phyloP scores from a whole-genome alignment of 73 alveolate species.

The Tetrahymena malaccensis region DNA sequence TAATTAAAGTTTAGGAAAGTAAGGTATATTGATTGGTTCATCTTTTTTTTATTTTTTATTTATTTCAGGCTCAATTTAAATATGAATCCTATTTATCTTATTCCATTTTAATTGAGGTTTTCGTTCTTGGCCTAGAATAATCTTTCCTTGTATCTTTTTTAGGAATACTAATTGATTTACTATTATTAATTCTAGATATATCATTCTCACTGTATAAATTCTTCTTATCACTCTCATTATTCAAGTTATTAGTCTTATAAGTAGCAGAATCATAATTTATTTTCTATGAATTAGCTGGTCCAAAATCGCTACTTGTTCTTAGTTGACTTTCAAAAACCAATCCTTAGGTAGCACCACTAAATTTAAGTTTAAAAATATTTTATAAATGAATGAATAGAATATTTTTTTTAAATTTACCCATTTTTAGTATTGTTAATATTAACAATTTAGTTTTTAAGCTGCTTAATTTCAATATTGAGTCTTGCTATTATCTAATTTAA shows the following conservation, averaged over 20 bases:
- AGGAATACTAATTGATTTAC: neutral
- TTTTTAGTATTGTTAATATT: neutral
- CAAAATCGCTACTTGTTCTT: neutral
- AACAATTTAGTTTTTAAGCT: neutral
- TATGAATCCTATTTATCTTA: neutral
- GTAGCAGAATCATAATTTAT: neutral
- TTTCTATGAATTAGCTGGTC: neutral
- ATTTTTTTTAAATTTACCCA: neutral
- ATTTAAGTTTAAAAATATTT: neutral
- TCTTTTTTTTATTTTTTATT: too few relatives aligned
- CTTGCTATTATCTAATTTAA: neutral
- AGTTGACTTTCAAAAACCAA: neutral
- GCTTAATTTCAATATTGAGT: neutral
- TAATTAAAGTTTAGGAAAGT: too few relatives aligned
- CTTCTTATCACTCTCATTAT: neutral
- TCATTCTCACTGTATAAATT: neutral
- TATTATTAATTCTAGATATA: too few relatives aligned
- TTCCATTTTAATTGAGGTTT: neutral
- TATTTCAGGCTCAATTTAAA: too few relatives aligned
- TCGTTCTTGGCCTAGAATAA: neutral
- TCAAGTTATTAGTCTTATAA: neutral
- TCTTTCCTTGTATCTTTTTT: neutral
- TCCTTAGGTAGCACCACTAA: neutral
- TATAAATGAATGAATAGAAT: neutral
- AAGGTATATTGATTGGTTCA: too few relatives aligned